These are phyloP conservation scores for Cornus kousa DNA, from an alignment of 148 eudicot species.

Conservation along the genomic window DNA sequence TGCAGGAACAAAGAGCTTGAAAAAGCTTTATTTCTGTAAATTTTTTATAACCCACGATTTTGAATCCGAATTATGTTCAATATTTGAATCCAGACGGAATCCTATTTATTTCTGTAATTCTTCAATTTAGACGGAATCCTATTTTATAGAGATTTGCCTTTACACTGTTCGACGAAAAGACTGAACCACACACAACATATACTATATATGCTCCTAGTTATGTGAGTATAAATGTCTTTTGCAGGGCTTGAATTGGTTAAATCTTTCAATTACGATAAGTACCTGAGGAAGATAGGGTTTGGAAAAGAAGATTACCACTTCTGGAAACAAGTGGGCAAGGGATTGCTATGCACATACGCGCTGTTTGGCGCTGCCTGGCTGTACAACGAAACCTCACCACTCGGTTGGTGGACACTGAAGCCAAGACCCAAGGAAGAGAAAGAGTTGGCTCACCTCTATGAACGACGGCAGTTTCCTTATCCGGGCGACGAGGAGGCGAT, in stretches of 20 bases:
- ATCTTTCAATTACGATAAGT: constrained; percentile 33
- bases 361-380: constrained; percentile 74
- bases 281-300: constrained; percentile 61
- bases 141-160: constrained; percentile 16
- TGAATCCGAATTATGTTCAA: background rate
- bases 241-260: constrained; percentile 40
- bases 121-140: background rate
- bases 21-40: no score
- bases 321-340: constrained; percentile 91
- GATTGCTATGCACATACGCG: constrained; percentile 67
- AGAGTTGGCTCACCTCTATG: constrained; percentile 82
- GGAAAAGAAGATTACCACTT: constrained; percentile 77
- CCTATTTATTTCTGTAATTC: background rate
- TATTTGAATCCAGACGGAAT: background rate
- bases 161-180: constrained; percentile 46
- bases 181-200: background rate
- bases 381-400: constrained; percentile 86
- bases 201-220: background rate
- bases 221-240: background rate
- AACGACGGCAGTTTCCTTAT: constrained; percentile 74
- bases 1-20: no score
- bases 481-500: constrained; percentile 93
- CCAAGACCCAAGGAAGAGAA: constrained; percentile 86
- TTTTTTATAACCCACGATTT: no score
- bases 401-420: constrained; percentile 95